Percentiles rank a stretch among this genome's conserved stretches.
phyloP scores from a whole-genome alignment of 2,329 filamentous ascomycete genomes.

The Colletotrichum siamense region DNA sequence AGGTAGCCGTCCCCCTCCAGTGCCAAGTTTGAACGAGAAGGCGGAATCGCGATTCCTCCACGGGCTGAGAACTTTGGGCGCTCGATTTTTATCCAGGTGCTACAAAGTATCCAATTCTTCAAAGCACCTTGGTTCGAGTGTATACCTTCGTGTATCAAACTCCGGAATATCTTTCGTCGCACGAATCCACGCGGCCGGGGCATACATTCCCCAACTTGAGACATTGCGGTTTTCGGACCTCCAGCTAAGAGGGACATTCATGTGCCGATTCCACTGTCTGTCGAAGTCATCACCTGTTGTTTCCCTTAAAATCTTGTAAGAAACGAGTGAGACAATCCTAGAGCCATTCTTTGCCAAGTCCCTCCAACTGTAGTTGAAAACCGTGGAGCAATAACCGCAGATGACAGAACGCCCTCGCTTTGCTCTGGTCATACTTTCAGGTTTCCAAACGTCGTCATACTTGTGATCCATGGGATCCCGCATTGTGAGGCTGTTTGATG shows the following conservation, averaged over 20 bases:
- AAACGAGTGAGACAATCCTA: rapidly evolving
- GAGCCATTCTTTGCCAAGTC: rapidly evolving
- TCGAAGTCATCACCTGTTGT: rapidly evolving
- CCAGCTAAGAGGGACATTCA: rapidly evolving
- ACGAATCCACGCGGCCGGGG: background rate
- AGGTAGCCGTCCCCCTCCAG: too few relatives aligned
- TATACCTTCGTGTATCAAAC: background rate
- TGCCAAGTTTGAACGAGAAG: rapidly evolving
- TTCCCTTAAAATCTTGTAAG: background rate
- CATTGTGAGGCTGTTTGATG: rapidly evolving
- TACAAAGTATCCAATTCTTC: background rate
- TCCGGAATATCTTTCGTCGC: background rate
- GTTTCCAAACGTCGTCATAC: rapidly evolving
- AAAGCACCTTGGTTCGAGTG: rapidly evolving
- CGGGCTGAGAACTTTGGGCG: rapidly evolving
- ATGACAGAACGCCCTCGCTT: background rate
- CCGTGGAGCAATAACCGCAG: background rate
- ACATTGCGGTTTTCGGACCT: too few relatives aligned
- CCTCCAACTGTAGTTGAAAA: background rate
- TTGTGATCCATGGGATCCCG: rapidly evolving
- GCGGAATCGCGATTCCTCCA: background rate
- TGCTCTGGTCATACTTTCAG: rapidly evolving
- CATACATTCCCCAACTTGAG: background rate
- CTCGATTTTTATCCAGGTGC: rapidly evolving
- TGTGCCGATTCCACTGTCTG: too few relatives aligned